These are phyloP conservation scores for Betula pendula DNA, from an alignment of 306 rosid species.

Conservation along the genomic window DNA sequence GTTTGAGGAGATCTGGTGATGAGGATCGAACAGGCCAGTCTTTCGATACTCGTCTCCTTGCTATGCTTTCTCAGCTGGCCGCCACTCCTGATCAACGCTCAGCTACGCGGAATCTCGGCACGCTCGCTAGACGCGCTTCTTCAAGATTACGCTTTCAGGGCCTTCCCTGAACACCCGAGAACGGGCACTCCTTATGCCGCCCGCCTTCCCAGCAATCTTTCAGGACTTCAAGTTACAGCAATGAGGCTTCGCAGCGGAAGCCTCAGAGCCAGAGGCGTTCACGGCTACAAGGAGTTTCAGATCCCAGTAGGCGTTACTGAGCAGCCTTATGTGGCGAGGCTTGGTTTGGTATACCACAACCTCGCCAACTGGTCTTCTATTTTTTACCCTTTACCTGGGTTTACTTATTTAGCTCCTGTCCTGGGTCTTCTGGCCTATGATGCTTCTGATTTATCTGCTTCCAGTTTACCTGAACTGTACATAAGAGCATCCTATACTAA, in stretches of 20 bases:
- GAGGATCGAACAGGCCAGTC: constrained; percentile 23
- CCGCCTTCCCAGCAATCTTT: constrained; percentile 33
- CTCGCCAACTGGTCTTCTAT: constrained; percentile 50
- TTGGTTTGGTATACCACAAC: constrained; percentile 55
- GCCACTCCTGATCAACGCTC: constrained; percentile 29
- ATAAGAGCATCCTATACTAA: constrained; percentile 33
- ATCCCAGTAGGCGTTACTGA: constrained; percentile 53
- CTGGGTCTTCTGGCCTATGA: constrained; percentile 52
- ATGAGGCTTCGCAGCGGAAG: constrained; percentile 52
- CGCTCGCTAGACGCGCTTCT: constrained; percentile 44
- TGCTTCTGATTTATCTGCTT: constrained; percentile 41
- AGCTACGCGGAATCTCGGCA: constrained; percentile 24
- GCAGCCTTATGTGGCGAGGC: constrained; percentile 47
- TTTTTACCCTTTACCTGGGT: constrained; percentile 55
- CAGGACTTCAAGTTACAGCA: constrained; percentile 42
- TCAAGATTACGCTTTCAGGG: constrained; percentile 49
- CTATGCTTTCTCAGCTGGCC: constrained; percentile 18
- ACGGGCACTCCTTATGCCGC: constrained; percentile 42
- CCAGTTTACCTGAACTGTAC: constrained; percentile 40
- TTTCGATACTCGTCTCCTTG: constrained; percentile 20
- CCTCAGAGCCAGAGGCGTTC: constrained; percentile 40
- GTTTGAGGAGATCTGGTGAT: constrained; percentile 23
- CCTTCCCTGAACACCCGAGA: constrained; percentile 25
- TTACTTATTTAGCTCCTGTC: constrained; percentile 51
- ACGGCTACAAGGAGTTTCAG: constrained; percentile 47